Percentiles rank a stretch among this genome's conserved stretches.
phyloP scores from a whole-genome alignment of 805 yeast species.

The Zygotorulaspora chibaensis region DNA sequence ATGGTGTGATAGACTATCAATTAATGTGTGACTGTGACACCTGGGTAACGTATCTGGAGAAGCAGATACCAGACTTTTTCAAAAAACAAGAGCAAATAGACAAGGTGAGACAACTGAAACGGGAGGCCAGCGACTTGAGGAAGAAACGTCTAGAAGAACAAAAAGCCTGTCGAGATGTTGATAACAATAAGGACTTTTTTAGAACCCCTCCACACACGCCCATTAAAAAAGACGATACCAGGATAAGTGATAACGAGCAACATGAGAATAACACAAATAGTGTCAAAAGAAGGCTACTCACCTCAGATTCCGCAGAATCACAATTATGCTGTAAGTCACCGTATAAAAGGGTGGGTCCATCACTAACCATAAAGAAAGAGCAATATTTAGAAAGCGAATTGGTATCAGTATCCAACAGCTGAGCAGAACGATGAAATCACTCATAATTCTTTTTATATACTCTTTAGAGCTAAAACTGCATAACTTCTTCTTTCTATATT shows the following conservation, averaged over 20 bases:
- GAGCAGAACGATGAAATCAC: too few species aligned
- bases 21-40: constrained; percentile 75
- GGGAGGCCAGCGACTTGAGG: constrained; percentile 33
- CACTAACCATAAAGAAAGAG: too few species aligned
- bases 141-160: constrained; percentile 23
- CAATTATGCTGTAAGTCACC: background rate
- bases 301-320: background rate
- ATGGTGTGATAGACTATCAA: constrained; percentile 70
- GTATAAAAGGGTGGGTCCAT: too few species aligned
- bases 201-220: constrained; percentile 22
- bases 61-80: constrained; percentile 58
- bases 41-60: constrained; percentile 58
- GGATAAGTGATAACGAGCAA: background rate
- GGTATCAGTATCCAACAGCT: too few species aligned
- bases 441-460: background rate
- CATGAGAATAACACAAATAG: constrained; percentile 1
- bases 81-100: constrained; percentile 44
- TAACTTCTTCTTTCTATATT: background rate
- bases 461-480: background rate
- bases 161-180: background rate
- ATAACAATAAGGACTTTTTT: constrained; percentile 1
- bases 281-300: constrained; percentile 10
- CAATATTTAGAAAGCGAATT: too few species aligned
- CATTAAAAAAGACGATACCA: constrained; percentile 1
- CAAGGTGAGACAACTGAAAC: constrained; percentile 26